A percentile compares a stretch with the other conserved stretches of the same genome.
Conservation (phyloP, 306 rosid genomes). For the Pyrus bretschneideri region DNA sequence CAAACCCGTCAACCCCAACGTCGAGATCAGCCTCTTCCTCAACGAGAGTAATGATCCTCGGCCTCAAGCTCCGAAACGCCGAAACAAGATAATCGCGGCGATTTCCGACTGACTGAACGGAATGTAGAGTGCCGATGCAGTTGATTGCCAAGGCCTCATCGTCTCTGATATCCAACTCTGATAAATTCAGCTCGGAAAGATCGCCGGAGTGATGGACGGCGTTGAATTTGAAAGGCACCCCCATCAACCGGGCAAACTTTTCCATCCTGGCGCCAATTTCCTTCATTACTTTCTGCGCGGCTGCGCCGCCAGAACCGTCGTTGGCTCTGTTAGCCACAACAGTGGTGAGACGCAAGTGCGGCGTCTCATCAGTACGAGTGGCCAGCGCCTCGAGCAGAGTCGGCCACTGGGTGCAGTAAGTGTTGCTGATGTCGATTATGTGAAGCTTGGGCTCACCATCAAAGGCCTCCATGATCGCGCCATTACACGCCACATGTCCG, state of each 20-base stretch:
- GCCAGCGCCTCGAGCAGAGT: constrained; percentile 84
- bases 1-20: constrained; percentile 60
- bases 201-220: constrained; percentile 63
- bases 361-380: constrained; percentile 70
- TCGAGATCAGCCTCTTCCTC: constrained; percentile 90
- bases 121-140: constrained; percentile 59
- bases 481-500: constrained; percentile 91
- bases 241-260: constrained; percentile 88
- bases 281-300: constrained; percentile 58
- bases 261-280: constrained; percentile 82
- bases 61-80: constrained; percentile 41
- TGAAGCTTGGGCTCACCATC: constrained; percentile 74
- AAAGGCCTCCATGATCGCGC: constrained; percentile 79
- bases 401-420: constrained; percentile 97
- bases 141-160: constrained; percentile 82
- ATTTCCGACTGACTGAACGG: constrained; percentile 35
- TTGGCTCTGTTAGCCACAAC: constrained; percentile 36
- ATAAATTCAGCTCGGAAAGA: constrained; percentile 51
- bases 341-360: constrained; percentile 62
- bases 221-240: constrained; percentile 83
- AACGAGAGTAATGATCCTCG: constrained; percentile 67
- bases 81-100: constrained; percentile 50
- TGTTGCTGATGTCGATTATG: constrained; percentile 73
- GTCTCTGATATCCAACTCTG: constrained; percentile 37
- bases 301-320: not conserved